Base-by-base conservation (phyloP, 2,329 filamentous ascomycete genomes). In the Trichoderma endophyticum region DNA sequence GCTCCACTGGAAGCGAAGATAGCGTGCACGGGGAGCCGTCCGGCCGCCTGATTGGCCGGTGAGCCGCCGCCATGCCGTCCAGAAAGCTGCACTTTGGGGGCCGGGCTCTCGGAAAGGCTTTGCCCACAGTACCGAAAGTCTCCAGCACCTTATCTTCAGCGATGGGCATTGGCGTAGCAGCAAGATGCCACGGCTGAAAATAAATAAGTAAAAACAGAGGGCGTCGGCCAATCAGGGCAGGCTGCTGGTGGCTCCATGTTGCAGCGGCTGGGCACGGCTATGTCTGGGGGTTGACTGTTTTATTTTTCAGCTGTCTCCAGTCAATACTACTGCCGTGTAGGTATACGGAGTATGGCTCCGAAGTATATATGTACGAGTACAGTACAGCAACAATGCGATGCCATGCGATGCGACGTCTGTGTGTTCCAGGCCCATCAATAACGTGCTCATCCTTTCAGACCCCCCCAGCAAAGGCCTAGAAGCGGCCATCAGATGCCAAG, bases 1-100 rank as follows among this genome's bases (percentile, higher is more conserved):
- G 77, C 77, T 78, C 78, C 78, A 81, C 77, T 80, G 75, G 74
- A 71, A 72, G 67, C 76, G 75, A 77, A 71, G 76, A 75, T 73
- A 76, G 73, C 69, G 74, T 72, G 77, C 79, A 81, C 79, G 79
- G 75, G 79, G 79, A 75, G 57, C 51, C 43, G 76, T 61, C 72
- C 73, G 73, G 74, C 74, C 57, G 73, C 73, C 73, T 81, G 78
- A 81, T 80, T 77, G 79, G 79, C 75, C 78, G 75, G 60, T 43
- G 70, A 43, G 54, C 61, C 60, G 70, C 51, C 21, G 21, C 32
- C 36, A 36, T 54, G 62, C 30, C 65, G 32, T 63, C 43, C 15
- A 60, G 56, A 57, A 57, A 18, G 36, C 60, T 43, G 57, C 36
- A 39, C 14, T 1, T 51, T 69, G 56, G 56, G 66, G 66, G 66